phyloP scores from a whole-genome alignment of 768 basidiomycete genomes.

The Zangia roseola region DNA sequence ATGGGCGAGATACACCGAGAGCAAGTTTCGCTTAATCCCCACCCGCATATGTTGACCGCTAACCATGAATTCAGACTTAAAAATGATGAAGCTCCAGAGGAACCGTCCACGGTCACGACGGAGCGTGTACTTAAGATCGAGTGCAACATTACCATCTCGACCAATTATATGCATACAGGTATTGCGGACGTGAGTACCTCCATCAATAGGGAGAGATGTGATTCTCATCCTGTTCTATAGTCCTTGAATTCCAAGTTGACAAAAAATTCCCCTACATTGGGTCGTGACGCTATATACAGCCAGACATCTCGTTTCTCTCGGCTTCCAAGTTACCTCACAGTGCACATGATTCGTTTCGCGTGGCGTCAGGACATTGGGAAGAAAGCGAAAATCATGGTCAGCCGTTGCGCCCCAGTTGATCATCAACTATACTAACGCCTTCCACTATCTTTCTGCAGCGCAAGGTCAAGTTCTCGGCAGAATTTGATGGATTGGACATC shows the following conservation, averaged over 20 bases:
- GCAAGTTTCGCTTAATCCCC: conserved; percentile 31
- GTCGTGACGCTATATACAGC: conserved; percentile 77
- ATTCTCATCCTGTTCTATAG: conserved; percentile 38
- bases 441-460: conserved; percentile 44
- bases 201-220: conserved; percentile 3
- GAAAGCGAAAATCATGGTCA: conserved; percentile 96
- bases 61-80: conserved; percentile 51
- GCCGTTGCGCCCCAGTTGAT: conserved; percentile 4
- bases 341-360: conserved; percentile 96
- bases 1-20: conserved; percentile 75
- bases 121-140: conserved; percentile 87
- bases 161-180: conserved; percentile 87
- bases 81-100: conserved; percentile 82
- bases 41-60: conserved; percentile 22
- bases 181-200: conserved; percentile 65
- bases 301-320: conserved; percentile 80
- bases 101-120: conserved; percentile 55
- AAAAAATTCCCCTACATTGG: conserved; percentile 78
- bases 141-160: conserved; percentile 84
- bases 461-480: conserved; percentile 89
- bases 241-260: conserved; percentile 84
- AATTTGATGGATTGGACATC: conserved; percentile 84
- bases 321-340: conserved; percentile 79
- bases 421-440: neutral
- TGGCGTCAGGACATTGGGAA: conserved; percentile 89